phyloP scores from a whole-genome alignment of 2,329 filamentous ascomycete genomes.

The Penicillium fuscoglaucum region DNA sequence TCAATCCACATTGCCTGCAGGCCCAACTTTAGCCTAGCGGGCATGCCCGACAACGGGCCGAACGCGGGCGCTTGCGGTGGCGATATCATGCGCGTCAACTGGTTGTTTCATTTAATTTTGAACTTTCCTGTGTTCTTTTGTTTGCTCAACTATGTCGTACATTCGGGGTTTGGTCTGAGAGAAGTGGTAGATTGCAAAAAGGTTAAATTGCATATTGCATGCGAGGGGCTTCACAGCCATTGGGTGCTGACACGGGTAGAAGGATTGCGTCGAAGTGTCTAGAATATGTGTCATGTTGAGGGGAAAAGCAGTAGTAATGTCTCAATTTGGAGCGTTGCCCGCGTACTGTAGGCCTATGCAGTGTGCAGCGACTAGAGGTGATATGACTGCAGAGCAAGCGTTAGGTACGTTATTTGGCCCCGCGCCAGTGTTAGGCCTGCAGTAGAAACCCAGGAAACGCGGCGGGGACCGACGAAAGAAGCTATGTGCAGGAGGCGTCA shows the following conservation, averaged over 20 bases:
- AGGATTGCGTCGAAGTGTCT: constrained; percentile 6
- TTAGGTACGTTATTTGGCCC: neutral
- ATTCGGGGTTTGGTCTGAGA: neutral
- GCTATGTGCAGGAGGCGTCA: constrained; percentile 13
- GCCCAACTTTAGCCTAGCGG: constrained; percentile 23
- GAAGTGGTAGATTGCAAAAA: neutral
- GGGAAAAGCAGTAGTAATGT: constrained; percentile 2
- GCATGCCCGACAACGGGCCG: constrained; percentile 32
- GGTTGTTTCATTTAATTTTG: neutral
- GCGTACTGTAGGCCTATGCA: constrained; percentile 4
- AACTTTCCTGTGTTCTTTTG: neutral
- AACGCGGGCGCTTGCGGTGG: constrained; percentile 25
- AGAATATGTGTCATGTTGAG: constrained; percentile 8
- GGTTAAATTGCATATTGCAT: neutral
- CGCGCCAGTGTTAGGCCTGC: constrained; percentile 1
- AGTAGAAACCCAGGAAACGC: constrained; percentile 4
- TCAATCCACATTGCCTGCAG: constrained; percentile 15
- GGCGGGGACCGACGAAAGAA: constrained; percentile 12
- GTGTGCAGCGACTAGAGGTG: constrained; percentile 14
- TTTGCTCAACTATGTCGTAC: neutral
- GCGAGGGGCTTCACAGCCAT: neutral
- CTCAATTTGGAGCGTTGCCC: constrained; percentile 4
- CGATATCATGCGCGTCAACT: constrained; percentile 14
- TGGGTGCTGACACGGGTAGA: neutral
- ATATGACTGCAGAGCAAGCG: constrained; percentile 9